phyloP scores from a whole-genome alignment of 2,329 filamentous ascomycete species.

The Pyrenophora tritici-repentis region DNA sequence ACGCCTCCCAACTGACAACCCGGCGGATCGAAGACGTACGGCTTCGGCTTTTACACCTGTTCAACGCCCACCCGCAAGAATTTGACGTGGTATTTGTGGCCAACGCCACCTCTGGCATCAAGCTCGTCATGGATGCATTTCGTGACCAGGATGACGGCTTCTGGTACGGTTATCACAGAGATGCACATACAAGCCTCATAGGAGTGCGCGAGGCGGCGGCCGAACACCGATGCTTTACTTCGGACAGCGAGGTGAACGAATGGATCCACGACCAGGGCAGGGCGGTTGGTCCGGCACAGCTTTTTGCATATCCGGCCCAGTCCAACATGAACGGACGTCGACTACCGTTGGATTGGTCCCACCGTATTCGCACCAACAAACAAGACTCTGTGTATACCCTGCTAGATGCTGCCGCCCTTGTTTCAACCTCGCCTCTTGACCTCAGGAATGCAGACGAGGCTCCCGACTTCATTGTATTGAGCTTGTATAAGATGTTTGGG shows the following conservation, averaged over 20 bases:
- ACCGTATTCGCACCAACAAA: conserved; percentile 50
- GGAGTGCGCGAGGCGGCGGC: conserved; percentile 74
- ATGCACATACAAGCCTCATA: conserved; percentile 85
- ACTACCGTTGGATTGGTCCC: conserved; percentile 72
- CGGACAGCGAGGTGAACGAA: conserved; percentile 63
- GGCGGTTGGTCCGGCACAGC: conserved; percentile 30
- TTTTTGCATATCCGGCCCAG: conserved; percentile 87
- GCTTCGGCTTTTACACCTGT: conserved; percentile 71
- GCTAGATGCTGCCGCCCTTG: conserved; percentile 81
- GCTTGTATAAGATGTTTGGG: conserved; percentile 97
- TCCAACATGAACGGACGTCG: conserved; percentile 89
- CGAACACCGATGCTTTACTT: conserved; percentile 67
- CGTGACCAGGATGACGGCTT: conserved; percentile 72
- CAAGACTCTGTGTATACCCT: conserved; percentile 64
- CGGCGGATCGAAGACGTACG: conserved; percentile 76
- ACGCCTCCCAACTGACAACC: conserved; percentile 77
- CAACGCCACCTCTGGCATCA: conserved; percentile 90
- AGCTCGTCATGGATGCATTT: conserved; percentile 80
- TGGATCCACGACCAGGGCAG: conserved; percentile 61
- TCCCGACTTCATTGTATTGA: conserved; percentile 85
- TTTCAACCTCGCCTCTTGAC: conserved; percentile 76
- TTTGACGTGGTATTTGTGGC: conserved; percentile 92
- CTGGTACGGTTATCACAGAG: conserved; percentile 79
- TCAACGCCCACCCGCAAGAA: conserved; percentile 77
- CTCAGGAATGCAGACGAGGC: conserved; percentile 64